Evolutionary conservation across 2,329 filamentous ascomycete genomes (phyloP).

Genomic region (Xylaria sp.): DNA sequence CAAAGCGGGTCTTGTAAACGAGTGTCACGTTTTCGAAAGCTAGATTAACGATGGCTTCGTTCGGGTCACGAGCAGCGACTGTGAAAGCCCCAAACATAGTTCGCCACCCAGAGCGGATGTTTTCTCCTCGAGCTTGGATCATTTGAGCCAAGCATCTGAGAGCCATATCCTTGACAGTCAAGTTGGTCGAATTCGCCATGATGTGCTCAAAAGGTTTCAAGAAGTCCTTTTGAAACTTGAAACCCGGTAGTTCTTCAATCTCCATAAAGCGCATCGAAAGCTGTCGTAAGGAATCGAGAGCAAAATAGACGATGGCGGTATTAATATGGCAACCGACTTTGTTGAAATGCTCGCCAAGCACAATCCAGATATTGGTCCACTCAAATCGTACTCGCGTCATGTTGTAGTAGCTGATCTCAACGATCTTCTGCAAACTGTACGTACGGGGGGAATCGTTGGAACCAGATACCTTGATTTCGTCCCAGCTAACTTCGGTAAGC

Average conservation of each 20-base stretch:
- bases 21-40: conserved; percentile 97
- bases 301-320: conserved; percentile 96
- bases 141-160: conserved; percentile 96
- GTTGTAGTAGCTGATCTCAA: conserved; percentile 99
- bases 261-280: conserved; percentile 99
- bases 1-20: conserved; percentile 94
- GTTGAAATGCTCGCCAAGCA: conserved; percentile 98
- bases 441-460: conserved; percentile 95
- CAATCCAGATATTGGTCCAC: conserved; percentile 97
- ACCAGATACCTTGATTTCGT: conserved; percentile 97
- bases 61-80: conserved; percentile 89
- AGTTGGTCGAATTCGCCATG: conserved; percentile 89
- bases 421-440: conserved; percentile 96
- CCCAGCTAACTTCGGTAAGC: conserved; percentile 96
- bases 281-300: conserved; percentile 92
- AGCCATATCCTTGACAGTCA: conserved; percentile 97
- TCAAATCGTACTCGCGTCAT: conserved; percentile 99
- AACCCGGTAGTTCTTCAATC: conserved; percentile 95
- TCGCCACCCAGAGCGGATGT: conserved; percentile 97
- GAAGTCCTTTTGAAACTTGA: conserved; percentile 99
- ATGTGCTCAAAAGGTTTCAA: conserved; percentile 98
- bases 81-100: conserved; percentile 99
- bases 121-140: conserved; percentile 96
- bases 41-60: conserved; percentile 95
- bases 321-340: conserved; percentile 96